phyloP scores from a whole-genome alignment of 805 yeast species.

The Schizosaccharomyces japonicus region DNA sequence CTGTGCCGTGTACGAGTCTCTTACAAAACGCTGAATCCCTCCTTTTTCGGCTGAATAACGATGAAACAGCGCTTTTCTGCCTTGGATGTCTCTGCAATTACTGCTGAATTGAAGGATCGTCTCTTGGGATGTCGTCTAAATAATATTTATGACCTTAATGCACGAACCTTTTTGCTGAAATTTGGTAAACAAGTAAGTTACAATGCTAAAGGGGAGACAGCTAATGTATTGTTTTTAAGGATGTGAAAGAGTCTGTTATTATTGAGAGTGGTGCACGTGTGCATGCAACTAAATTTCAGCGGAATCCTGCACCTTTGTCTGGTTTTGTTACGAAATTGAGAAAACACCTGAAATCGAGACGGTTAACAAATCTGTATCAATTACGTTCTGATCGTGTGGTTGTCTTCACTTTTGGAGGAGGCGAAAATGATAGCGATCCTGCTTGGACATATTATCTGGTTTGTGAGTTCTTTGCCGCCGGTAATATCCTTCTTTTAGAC shows the following conservation, averaged over 20 bases:
- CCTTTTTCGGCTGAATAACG: too few species aligned
- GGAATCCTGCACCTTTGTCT: conserved; percentile 66
- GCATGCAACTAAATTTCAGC: conserved; percentile 55
- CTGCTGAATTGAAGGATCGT: conserved; percentile 35
- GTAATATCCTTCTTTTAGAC: conserved; percentile 63
- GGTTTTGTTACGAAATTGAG: conserved; percentile 67
- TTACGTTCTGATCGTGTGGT: conserved; percentile 62
- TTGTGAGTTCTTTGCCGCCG: conserved; percentile 84
- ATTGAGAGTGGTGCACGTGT: conserved; percentile 71
- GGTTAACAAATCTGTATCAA: conserved; percentile 50
- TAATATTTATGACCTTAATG: conserved; percentile 62
- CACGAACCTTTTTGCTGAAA: conserved; percentile 51
- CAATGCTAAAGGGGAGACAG: not conserved
- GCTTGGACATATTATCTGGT: conserved; percentile 29
- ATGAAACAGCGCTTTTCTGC: conserved; percentile 63
- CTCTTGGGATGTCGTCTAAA: conserved; percentile 48
- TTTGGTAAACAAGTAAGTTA: conserved; percentile 26
- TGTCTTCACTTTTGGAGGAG: conserved; percentile 67
- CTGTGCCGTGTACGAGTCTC: too few species aligned
- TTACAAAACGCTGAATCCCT: too few species aligned
- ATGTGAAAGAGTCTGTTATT: conserved; percentile 49
- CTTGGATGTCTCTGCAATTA: conserved; percentile 50
- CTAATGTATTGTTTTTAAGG: conserved; percentile 23
- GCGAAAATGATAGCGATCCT: conserved; percentile 18
- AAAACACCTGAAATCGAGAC: conserved; percentile 59